Evolutionary conservation across 169 alveolate genomes (phyloP).

Genomic region (Pseudocohnilembus persalinus): DNA sequence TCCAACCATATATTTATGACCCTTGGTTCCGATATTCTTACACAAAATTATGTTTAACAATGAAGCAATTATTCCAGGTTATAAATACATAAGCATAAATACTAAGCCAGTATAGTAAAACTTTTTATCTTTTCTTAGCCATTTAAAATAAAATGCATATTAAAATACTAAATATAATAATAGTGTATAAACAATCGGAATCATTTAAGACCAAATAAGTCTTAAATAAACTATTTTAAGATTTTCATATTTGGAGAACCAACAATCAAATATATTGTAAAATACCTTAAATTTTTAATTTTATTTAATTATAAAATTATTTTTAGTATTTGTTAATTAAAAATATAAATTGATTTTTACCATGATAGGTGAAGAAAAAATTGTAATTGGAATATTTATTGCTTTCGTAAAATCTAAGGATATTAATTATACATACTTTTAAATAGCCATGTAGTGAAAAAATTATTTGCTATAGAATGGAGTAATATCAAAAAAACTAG

Average conservation of each 20-base stretch:
- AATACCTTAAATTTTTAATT: too few relatives aligned
- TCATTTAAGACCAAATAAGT: background rate
- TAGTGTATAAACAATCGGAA: background rate
- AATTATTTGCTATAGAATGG: background rate
- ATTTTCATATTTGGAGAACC: background rate
- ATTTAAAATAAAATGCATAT: too few relatives aligned
- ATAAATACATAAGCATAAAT: background rate
- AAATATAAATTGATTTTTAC: background rate
- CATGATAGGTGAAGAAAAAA: background rate
- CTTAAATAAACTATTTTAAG: background rate
- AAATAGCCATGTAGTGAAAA: background rate
- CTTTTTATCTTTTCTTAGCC: background rate
- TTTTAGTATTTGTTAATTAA: too few relatives aligned
- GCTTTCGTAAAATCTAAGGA: background rate
- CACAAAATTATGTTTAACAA: background rate
- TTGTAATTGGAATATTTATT: too few relatives aligned
- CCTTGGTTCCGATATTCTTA: background rate
- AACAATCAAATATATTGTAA: background rate
- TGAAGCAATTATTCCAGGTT: background rate
- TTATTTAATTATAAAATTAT: too few relatives aligned
- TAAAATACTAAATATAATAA: background rate
- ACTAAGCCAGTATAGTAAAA: background rate
- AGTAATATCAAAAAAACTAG: background rate
- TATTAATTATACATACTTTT: background rate
- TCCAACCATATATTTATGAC: background rate